Percentiles rank a stretch among this genome's conserved stretches.
These are phyloP conservation scores for Galeopsis tetrahit DNA, from an alignment of 257 asterid species.

Conservation along the genomic window DNA sequence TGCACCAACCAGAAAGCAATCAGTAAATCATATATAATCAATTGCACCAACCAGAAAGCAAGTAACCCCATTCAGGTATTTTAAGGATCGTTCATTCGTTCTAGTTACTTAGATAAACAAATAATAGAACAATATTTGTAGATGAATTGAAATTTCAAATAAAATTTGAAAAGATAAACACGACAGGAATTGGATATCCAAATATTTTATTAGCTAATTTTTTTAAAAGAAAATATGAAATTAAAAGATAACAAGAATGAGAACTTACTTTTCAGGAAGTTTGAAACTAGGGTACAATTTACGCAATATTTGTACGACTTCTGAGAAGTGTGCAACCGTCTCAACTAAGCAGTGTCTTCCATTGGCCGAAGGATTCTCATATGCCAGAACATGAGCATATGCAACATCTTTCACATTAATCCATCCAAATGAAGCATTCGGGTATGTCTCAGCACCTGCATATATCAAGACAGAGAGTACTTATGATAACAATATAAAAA, in stretches of 20 bases:
- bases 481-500: slow-evolving; percentile 6
- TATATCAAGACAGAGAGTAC: slow-evolving; percentile 26
- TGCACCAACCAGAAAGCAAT: slow-evolving; percentile 11
- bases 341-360: slow-evolving; percentile 60
- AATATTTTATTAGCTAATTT: neutral
- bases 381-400: slow-evolving; percentile 55
- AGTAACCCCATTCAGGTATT: too few species aligned
- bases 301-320: slow-evolving; percentile 46
- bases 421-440: slow-evolving; percentile 52
- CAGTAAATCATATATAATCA: neutral
- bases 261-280: slow-evolving; percentile 58
- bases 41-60: neutral
- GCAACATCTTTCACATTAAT: slow-evolving; percentile 60
- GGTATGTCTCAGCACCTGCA: slow-evolving; percentile 56
- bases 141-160: neutral
- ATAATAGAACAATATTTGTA: neutral
- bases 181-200: slow-evolving; percentile 5
- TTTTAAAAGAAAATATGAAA: neutral
- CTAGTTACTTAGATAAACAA: slow-evolving; percentile 4
- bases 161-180: neutral
- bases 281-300: slow-evolving; percentile 44
- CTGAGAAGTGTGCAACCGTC: slow-evolving; percentile 48
- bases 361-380: slow-evolving; percentile 52
- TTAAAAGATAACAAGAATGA: neutral
- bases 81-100: neutral